Evolutionary conservation across 2,329 filamentous ascomycete species (phyloP).

Genomic region (Claviceps paspali): DNA sequence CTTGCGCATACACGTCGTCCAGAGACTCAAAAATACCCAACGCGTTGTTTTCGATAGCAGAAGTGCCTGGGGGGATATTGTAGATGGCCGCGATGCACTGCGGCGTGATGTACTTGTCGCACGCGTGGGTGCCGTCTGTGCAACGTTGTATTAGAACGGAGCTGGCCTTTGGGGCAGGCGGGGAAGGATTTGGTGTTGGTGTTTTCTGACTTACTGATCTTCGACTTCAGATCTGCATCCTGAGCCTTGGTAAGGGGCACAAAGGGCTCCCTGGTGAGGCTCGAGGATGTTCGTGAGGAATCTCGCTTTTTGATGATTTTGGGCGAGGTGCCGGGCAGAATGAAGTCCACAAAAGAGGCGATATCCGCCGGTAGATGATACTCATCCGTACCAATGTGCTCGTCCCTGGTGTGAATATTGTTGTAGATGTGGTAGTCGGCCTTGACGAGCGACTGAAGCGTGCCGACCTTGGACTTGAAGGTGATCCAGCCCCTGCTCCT

Average conservation of each 20-base stretch:
- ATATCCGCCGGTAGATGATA: constrained; percentile 25
- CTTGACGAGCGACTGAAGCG: constrained; percentile 36
- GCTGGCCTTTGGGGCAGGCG: no score
- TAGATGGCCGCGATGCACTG: constrained; percentile 37
- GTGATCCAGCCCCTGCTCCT: constrained; percentile 36
- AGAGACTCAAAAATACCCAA: constrained; percentile 38
- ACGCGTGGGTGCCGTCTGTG: constrained; percentile 14
- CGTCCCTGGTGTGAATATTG: constrained; percentile 18
- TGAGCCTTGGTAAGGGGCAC: neutral
- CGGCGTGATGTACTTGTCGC: constrained; percentile 40
- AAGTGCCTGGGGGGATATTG: constrained; percentile 23
- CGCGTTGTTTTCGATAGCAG: constrained; percentile 23
- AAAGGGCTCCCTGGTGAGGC: neutral
- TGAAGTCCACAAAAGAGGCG: constrained; percentile 23
- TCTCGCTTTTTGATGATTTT: no score
- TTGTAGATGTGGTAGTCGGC: constrained; percentile 37
- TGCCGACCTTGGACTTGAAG: constrained; percentile 37
- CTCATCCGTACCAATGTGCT: constrained; percentile 25
- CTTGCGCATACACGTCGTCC: constrained; percentile 33
- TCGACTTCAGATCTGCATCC: neutral
- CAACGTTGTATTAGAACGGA: no score
- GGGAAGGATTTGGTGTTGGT: no score
- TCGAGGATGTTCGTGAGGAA: no score
- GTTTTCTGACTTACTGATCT: neutral
- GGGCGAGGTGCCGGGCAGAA: constrained; percentile 21